Percentiles rank a stretch among this genome's conserved stretches.
Evolutionary conservation across 164 flowering plant genomes (phyloP).

Genomic region (Cinnamomum chago): DNA sequence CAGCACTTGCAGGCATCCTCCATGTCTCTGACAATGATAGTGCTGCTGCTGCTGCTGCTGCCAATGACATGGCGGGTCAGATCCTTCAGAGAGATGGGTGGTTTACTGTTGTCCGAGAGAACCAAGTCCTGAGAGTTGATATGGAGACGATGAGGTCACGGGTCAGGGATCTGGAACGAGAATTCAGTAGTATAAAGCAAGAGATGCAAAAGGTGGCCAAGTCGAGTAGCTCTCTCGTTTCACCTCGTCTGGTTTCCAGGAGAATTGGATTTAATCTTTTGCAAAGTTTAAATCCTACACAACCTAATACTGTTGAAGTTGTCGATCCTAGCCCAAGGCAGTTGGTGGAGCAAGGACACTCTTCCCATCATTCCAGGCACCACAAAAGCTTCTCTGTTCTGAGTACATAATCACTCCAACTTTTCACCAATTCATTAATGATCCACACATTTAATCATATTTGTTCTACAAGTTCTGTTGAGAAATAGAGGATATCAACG

Average conservation of each 20-base stretch:
- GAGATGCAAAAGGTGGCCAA: slow-evolving; percentile 65
- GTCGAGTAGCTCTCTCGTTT: slow-evolving; percentile 55
- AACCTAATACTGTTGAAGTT: slow-evolving; percentile 34
- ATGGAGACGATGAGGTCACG: slow-evolving; percentile 79
- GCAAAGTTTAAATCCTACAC: slow-evolving; percentile 47
- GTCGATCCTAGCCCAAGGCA: slow-evolving; percentile 49
- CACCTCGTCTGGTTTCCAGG: slow-evolving; percentile 55
- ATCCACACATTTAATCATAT: background rate
- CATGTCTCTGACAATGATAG: slow-evolving; percentile 44
- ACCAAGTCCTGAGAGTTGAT: slow-evolving; percentile 67
- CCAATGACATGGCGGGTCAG: slow-evolving; percentile 39
- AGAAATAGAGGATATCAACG: background rate
- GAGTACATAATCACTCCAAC: slow-evolving; percentile 2
- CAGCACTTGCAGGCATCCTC: slow-evolving; percentile 64
- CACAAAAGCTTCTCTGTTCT: slow-evolving; percentile 49
- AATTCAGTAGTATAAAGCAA: slow-evolving; percentile 58
- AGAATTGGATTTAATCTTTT: slow-evolving; percentile 65
- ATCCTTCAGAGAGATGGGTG: slow-evolving; percentile 72
- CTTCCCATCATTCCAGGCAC: slow-evolving; percentile 48
- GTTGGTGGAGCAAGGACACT: slow-evolving; percentile 43
- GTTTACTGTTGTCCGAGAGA: slow-evolving; percentile 79
- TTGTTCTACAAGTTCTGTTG: background rate
- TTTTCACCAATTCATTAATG: background rate
- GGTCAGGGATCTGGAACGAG: slow-evolving; percentile 81
- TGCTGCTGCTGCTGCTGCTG: slow-evolving; percentile 28